phyloP scores from a whole-genome alignment of 2,329 filamentous ascomycete genomes.

The Pestalotiopsis sp. region DNA sequence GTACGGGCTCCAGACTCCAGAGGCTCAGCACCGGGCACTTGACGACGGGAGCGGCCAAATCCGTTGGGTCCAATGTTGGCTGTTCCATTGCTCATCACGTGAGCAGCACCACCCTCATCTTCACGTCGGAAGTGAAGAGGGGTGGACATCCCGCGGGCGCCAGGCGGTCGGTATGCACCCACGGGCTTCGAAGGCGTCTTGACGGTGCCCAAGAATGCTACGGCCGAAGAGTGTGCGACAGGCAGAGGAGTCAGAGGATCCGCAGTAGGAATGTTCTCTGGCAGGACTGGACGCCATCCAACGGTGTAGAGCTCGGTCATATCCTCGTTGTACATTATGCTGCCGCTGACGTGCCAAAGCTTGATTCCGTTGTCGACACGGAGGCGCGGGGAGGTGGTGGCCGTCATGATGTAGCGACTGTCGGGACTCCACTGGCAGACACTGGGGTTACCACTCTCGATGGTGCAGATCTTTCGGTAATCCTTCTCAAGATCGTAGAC shows the following conservation, averaged over 20 bases:
- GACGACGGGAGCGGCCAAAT: conserved; percentile 76
- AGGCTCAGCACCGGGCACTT: conserved; percentile 85
- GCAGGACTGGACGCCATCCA: conserved; percentile 78
- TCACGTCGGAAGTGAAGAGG: conserved; percentile 96
- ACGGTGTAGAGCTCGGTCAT: conserved; percentile 94
- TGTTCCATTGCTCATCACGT: conserved; percentile 76
- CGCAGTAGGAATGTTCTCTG: conserved; percentile 58
- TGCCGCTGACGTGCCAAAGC: conserved; percentile 89
- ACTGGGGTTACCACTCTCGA: conserved; percentile 93
- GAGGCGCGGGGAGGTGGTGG: conserved; percentile 93
- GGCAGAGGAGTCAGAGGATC: conserved; percentile 78
- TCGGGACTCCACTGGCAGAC: conserved; percentile 98
- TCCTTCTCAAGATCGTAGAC: conserved; percentile 96
- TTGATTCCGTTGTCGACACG: conserved; percentile 96
- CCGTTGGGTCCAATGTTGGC: conserved; percentile 73
- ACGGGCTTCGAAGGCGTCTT: conserved; percentile 97
- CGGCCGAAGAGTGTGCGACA: conserved; percentile 78
- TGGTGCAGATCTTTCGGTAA: conserved; percentile 88
- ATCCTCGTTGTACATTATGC: conserved; percentile 93
- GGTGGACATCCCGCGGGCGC: conserved; percentile 84
- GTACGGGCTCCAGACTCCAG: conserved; percentile 56
- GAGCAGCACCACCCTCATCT: conserved; percentile 91
- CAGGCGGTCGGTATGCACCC: conserved; percentile 94
- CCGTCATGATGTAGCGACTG: conserved; percentile 92
- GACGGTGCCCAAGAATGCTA: conserved; percentile 78